Base-by-base conservation (phyloP, 768 basidiomycete genomes). In the Clitopilus passeckerianus region DNA sequence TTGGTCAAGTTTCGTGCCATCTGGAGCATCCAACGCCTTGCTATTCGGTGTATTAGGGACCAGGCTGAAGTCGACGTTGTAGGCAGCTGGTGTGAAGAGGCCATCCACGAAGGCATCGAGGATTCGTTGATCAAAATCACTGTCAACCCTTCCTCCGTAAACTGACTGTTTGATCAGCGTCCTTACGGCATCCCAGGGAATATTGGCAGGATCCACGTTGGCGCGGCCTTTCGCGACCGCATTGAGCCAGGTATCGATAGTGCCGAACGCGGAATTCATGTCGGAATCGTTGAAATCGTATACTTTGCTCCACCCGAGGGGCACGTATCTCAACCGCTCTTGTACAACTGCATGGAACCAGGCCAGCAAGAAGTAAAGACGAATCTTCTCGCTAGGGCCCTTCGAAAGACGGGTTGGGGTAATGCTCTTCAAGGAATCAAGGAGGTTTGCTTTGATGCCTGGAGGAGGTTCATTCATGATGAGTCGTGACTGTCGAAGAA, bases 251-350 rank as follows among this genome's bases (percentile, higher is more conserved):
- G 86, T 80, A 69, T 98, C 95, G 69, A 98, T 97, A 16, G 93
- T 95, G 43, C 81, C 82, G 68, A 93, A 90, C 0, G 95, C 95
- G 10, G 96, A 90, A 15, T 90, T 85, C 84, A 97, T 91, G 70
- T 99, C 97, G 5, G 96, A 97, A 70, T 98, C 95, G 73, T 99
- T 99, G 85, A 98, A 98, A 71, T 98, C 97, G 74, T 98, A 98
- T 0, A 82, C 81, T 75, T 97, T 93, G 71, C 90, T 95, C 95
- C 96, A 99, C 0, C 97, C 96, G 15, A 99, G 77, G 6, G 97
- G 97, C 8, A 89, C 91, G 71, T 98, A 99, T 43, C 96, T 91
- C 12, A 98, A 79, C 61, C 97, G 92, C 72, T 98, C 97, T 74
- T 97, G 95, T 0, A 98, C 89, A 18, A 98, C 86, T 12, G 97